Evolutionary conservation across 1,284 basidiomycete species (phyloP).

Genomic region (Retiboletus flavoniger): DNA sequence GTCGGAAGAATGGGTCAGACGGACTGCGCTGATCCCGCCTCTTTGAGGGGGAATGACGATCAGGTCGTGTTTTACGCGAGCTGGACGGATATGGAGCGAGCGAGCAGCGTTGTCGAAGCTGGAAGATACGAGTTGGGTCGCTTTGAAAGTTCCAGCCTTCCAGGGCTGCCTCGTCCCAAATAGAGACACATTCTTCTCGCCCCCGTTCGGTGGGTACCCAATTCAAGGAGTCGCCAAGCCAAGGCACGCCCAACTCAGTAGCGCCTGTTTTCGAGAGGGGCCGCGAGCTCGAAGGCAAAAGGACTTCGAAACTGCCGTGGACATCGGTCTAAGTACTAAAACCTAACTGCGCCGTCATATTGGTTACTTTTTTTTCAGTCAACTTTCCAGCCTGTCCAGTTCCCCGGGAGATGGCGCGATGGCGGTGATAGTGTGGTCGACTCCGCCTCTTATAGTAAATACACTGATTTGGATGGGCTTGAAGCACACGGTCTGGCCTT

Average conservation of each 20-base stretch:
- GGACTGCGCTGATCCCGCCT: conserved; percentile 13
- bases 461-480: too few species aligned
- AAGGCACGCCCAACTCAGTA: conserved; percentile 11
- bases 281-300: neutral
- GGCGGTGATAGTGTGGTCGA: conserved; percentile 10
- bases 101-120: neutral
- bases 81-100: conserved; percentile 8
- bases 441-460: neutral
- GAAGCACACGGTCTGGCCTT: neutral
- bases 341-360: neutral
- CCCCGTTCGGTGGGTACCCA: conserved; percentile 8
- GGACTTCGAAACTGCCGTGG: neutral
- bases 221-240: conserved; percentile 15
- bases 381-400: conserved; percentile 10
- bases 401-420: conserved; percentile 31
- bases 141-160: neutral
- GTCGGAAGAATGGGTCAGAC: neutral
- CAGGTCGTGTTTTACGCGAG: conserved; percentile 17
- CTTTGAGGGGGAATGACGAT: conserved; percentile 9
- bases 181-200: conserved; percentile 20
- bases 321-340: neutral
- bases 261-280: neutral
- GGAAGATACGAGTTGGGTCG: neutral
- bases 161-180: conserved; percentile 23
- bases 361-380: neutral